Base-by-base conservation (phyloP, 495 filamentous ascomycete species). In the Aspergillus nidulans region DNA sequence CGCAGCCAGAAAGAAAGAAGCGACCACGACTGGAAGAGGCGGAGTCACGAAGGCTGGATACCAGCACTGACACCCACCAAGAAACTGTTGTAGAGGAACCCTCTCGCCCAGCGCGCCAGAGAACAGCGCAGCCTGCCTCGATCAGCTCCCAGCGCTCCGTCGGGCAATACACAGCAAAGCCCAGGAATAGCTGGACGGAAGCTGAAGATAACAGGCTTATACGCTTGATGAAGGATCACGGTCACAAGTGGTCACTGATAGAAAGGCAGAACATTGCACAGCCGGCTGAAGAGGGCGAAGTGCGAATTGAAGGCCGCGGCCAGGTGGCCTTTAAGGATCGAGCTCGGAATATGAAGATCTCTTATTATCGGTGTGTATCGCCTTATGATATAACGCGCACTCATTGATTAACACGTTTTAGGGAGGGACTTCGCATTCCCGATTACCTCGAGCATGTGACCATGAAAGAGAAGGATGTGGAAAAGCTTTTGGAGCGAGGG, bases 301-400 rank as follows among this genome's bases (percentile, higher is more conserved):
- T 55, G 6, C 43, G 58, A 25, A 42, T 70, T 16, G 84, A 84
- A 49, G 82, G 88, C 44, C 79, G 89, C 12, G 85, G 84, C 24
- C 87, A 91, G 60, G 85, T 91, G 0, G 85, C 92, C 58, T 64
- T 92, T 7, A 94, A 94, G 64, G 90, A 94, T 61, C 89, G 90
- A 54, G 90, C 90, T 2, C 71, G 90, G 23, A 95, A 90, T 52
- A 62, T 94, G n/a, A 59, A 63, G 30, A 57, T 59, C 6, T 51
- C 43, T 24, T 63, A 43, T 42, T 20, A 52, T 10, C 58, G 59
- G 68, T 69, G 61, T 3, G 60, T 59, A 57, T 40, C n/a, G 6
- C 13, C 15, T 18, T 46, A 24, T 21, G 5, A 16, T 12, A 23
- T 45, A 44, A 18, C 42, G 7, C 7, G 16, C 8, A 15, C 36